A percentile compares a stretch with the other conserved stretches of the same genome.
Evolutionary conservation across 305 asterid species (phyloP).

Genomic region (Euphrasia arctica): DNA sequence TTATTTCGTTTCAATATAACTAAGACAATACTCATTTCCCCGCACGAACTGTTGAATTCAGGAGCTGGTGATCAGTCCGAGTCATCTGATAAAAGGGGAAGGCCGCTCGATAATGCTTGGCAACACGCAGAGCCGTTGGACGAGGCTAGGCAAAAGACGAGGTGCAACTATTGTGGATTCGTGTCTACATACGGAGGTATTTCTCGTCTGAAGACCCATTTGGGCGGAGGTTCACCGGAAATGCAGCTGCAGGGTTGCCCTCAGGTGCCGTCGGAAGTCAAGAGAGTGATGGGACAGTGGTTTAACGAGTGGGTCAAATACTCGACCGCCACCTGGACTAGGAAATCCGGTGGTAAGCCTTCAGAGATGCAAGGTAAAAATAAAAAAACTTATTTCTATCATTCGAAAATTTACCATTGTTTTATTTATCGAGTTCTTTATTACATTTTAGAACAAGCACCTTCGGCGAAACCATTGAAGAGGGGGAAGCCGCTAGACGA

Average conservation of each 20-base stretch:
- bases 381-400: neutral
- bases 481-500: conserved; percentile 39
- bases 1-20: neutral
- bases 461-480: conserved; percentile 26
- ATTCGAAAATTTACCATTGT: too few species aligned
- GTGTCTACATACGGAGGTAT: conserved; percentile 48
- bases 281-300: conserved; percentile 43
- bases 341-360: conserved; percentile 32
- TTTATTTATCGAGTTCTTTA: neutral
- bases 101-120: conserved; percentile 55
- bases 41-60: neutral
- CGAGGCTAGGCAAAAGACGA: conserved; percentile 47
- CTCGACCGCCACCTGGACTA: conserved; percentile 37
- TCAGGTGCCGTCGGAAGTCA: conserved; percentile 40
- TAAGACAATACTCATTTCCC: neutral
- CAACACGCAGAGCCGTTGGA: conserved; percentile 45
- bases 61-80: conserved; percentile 26
- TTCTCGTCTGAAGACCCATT: conserved; percentile 53
- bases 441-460: conserved; percentile 11
- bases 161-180: conserved; percentile 45
- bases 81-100: conserved; percentile 39
- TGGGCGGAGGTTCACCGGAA: conserved; percentile 48
- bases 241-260: conserved; percentile 49
- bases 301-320: conserved; percentile 36
- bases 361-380: conserved; percentile 1